These are phyloP conservation scores for Nidularia sp. DNA, from an alignment of 768 basidiomycete species.

Conservation along the genomic window DNA sequence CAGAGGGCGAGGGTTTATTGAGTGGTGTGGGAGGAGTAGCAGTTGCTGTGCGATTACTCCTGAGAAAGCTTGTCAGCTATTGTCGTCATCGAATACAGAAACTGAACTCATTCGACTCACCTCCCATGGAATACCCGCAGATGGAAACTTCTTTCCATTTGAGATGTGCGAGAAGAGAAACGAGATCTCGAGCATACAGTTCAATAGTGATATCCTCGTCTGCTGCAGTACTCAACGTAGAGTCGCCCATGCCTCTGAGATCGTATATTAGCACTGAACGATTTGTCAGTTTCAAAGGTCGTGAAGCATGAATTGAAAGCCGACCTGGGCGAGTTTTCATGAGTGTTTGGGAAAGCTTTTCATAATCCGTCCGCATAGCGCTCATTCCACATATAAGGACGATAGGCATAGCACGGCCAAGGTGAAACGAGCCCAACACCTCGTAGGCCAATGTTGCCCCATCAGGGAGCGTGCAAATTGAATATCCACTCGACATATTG, in stretches of 20 bases:
- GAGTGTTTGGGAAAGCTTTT: slow-evolving; percentile 26
- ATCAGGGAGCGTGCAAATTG: slow-evolving; percentile 27
- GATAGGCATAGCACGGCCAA: slow-evolving; percentile 26
- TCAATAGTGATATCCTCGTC: slow-evolving; percentile 40
- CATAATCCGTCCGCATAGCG: slow-evolving; percentile 32
- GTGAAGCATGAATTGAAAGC: neutral
- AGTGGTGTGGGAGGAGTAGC: slow-evolving; percentile 35
- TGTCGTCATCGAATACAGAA: neutral
- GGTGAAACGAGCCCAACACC: slow-evolving; percentile 32
- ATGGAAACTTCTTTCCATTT: slow-evolving; percentile 38
- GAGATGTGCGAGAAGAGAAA: slow-evolving; percentile 29
- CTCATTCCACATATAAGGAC: slow-evolving; percentile 40
- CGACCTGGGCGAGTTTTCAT: slow-evolving; percentile 34
- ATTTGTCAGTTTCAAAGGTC: neutral
- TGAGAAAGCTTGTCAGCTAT: slow-evolving; percentile 8
- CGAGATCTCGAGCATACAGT: slow-evolving; percentile 39
- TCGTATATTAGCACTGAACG: slow-evolving; percentile 39
- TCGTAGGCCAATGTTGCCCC: slow-evolving; percentile 41
- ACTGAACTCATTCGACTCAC: slow-evolving; percentile 16
- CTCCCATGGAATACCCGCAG: slow-evolving; percentile 52
- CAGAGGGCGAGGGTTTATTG: slow-evolving; percentile 24
- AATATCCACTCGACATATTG: slow-evolving; percentile 16
- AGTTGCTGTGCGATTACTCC: slow-evolving; percentile 41
- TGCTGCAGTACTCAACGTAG: slow-evolving; percentile 20
- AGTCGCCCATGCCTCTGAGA: slow-evolving; percentile 47